Base-by-base conservation (phyloP, 306 rosid species). In the Spatholobus suberectus region DNA sequence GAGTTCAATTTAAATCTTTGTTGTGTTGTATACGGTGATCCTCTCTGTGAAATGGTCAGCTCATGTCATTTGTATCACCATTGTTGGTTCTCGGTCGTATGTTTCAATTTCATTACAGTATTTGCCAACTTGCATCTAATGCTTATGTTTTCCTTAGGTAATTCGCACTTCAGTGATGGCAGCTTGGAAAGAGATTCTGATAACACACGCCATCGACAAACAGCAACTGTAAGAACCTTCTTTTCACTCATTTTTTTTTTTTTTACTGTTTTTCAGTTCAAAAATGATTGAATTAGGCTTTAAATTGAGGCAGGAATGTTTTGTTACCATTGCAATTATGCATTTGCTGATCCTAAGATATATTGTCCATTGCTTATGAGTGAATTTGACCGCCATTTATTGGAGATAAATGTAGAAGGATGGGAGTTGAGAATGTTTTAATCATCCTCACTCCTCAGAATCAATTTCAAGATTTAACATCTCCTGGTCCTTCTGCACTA, bases 111-210 rank as follows among this genome's bases (percentile, higher is more conserved):
- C 52, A 18, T 73, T 20, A 8, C 41, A 62, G 26, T 43, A 54
- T 52, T 75, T 17, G 24, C 20, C 47, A 34, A 63, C 59, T 83
- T 27, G 26, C 57, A 73, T 54, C 49, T 82, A 47, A 69, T 68
- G 66, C 68, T 80, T 84, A 43, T 83, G 46, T 77, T 85, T 72
- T 76, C 37, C 71, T 47, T 70, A 95, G 97, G 94, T 75, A 87
- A 85, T 77, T 87, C 89, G 38, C 84, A 77, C 73, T 89, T 76
- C 82, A 70, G 73, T 77, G 85, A 86, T 86, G 87, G 88, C 71
- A 83, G 62, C 84, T 46, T 81, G 69, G 93, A 85, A 76, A 88
- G 92, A 73, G 97, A 89, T 73, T 75, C 87, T 8, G 84, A 82
- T 70, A 83, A 72, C 37, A 14, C 74, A 46, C 73, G 68, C 59